Conservation (phyloP, 116 monocot genomes). For the Posidonia oceanica region DNA sequence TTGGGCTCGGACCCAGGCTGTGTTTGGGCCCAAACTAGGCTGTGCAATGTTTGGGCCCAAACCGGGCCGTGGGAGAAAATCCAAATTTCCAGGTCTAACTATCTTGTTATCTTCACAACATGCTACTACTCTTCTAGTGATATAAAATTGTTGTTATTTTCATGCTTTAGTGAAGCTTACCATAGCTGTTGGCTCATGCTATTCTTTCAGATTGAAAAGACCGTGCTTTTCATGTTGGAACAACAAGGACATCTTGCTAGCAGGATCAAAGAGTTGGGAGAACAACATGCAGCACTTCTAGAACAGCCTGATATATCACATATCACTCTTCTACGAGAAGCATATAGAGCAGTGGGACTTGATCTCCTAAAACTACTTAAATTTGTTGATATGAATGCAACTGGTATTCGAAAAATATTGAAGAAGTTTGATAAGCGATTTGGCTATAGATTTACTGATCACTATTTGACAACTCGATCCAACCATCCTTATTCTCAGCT, state of each 20-base stretch:
- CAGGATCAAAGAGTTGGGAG: conserved; percentile 23
- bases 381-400: conserved; percentile 28
- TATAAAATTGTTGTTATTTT: not conserved
- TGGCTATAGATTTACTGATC: conserved; percentile 24
- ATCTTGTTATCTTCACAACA: too few relatives aligned
- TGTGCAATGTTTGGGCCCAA: too few relatives aligned
- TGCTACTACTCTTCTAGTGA: too few relatives aligned
- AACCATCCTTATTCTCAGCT: conserved; percentile 32
- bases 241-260: conserved; percentile 25
- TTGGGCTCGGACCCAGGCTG: too few relatives aligned
- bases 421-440: conserved; percentile 30
- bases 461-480: conserved; percentile 21
- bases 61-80: too few relatives aligned
- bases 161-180: not conserved
- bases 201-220: conserved; percentile 30
- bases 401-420: conserved; percentile 26
- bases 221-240: conserved; percentile 24
- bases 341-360: conserved; percentile 17
- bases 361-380: conserved; percentile 27
- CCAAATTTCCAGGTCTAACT: too few relatives aligned
- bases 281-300: conserved; percentile 12
- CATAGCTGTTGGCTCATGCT: not conserved
- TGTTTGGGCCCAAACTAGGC: too few relatives aligned
- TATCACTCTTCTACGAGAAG: conserved; percentile 19
- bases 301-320: conserved; percentile 22